Base-by-base conservation (phyloP, 2,329 filamentous ascomycete species). In the Balansia obtecta region DNA sequence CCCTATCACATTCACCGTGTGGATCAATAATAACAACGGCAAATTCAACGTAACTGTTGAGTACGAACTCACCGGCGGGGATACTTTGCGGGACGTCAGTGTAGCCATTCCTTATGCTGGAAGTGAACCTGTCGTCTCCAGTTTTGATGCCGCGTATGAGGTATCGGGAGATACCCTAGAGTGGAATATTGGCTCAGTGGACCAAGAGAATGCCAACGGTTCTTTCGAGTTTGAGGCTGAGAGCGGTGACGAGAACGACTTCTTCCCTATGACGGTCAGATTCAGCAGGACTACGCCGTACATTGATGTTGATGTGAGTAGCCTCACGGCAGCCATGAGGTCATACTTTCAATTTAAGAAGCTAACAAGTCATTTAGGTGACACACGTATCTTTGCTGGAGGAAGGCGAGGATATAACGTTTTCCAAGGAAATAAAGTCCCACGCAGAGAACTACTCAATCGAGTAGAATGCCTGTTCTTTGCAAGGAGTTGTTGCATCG, bases 191-290 rank as follows among this genome's bases (percentile, higher is more conserved):
- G 91, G 93, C 54, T 79, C 81, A 4, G 83, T 97, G 40, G 86
- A 90, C 61, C 83, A 88, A 47, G 83, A 84, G 52, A 95, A 93
- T 64, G 71, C 83, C 16, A 89, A 75, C 40, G 93, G 93, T 16
- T 85, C 86, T 45, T 97, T 98, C 62, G 93, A 98, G 66, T 97
- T 98, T 58, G 93, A 97, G 68, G 88, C 89, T 1, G 82, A 87
- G 65, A 87, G 87, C 11, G 80, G 82, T 50, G 87, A 90, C 57
- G 93, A 97, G 64, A 84, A 88, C 51, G 90, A 96, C 60, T 97
- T 97, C 73, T 98, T 98, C 82, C 93, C 93, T 1, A 97, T 98
- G 90, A 85, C 80, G 49, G 83, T 97, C 53, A 79, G 83, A 50
- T 98, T 98, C 70, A 83, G 80, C 55, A 96, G 95, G 77, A 78